phyloP scores from a whole-genome alignment of 352 stramenopile genomes.

The Phytophthora tubulina region DNA sequence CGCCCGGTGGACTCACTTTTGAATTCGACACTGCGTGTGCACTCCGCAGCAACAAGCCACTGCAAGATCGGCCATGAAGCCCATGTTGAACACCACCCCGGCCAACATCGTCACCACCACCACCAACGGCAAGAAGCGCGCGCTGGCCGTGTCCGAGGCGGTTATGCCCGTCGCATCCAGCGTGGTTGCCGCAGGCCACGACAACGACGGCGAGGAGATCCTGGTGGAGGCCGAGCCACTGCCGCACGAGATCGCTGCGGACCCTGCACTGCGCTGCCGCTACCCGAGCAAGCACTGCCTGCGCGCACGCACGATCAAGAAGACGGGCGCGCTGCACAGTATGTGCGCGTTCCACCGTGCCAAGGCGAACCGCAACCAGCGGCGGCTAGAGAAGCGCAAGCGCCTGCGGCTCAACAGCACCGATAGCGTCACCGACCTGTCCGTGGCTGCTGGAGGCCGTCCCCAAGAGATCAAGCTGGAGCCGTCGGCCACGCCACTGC shows the following conservation, averaged over 20 bases:
- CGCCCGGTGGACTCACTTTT: conserved; percentile 25
- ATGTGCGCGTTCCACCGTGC: conserved; percentile 69
- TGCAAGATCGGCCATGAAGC: neutral
- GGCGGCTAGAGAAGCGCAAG: conserved; percentile 56
- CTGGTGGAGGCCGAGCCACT: conserved; percentile 49
- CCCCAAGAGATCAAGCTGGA: conserved; percentile 15
- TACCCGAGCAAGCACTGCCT: conserved; percentile 69
- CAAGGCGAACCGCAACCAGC: conserved; percentile 70
- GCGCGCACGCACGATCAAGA: conserved; percentile 66
- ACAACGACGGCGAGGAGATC: conserved; percentile 45
- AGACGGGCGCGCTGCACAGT: conserved; percentile 64
- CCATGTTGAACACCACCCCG: neutral
- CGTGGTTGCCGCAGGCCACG: conserved; percentile 24
- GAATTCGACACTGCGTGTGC: conserved; percentile 29
- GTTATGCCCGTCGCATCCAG: neutral
- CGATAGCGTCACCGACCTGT: conserved; percentile 5
- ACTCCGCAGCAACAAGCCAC: conserved; percentile 1
- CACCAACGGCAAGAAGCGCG: conserved; percentile 26
- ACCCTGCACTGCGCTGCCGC: conserved; percentile 52
- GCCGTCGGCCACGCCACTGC: conserved; percentile 2
- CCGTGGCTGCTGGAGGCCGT: no score
- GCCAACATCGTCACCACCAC: neutral
- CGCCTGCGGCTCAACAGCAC: conserved; percentile 32
- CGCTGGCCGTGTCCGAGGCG: conserved; percentile 1
- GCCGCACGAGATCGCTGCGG: conserved; percentile 48